Evolutionary conservation across 371 early-diverging fungal genomes (phyloP), one percentile per base, ranked within the genome.

Genomic region (Mortierella sp.): DNA sequence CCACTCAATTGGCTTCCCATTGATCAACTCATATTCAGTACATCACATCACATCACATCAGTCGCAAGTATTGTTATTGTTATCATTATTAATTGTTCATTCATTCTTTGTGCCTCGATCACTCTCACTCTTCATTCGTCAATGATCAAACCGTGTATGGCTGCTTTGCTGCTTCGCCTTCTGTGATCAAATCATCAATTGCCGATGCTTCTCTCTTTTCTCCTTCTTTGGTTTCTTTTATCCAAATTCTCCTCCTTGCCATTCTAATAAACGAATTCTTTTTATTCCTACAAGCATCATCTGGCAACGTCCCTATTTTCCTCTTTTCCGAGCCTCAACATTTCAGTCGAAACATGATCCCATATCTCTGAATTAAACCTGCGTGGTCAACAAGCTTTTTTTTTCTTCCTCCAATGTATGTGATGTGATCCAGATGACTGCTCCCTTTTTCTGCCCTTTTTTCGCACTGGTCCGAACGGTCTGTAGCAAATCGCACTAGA

Each of bases 401-500:
- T n/a, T n/a, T n/a, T n/a, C n/a, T n/a, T n/a, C n/a, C n/a, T n/a
- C n/a, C n/a, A n/a, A n/a, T n/a, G n/a, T n/a, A n/a, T n/a, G n/a
- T n/a, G 38, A 14, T 50, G 24, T 42, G 2, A 38, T 10, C 68
- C 63, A 63, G 42, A 38, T 68, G 68, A 38, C 44, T 38, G 7
- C 19, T 19, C 38, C 21, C 21, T 21, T 21, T 34, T 42, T 9
- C 24, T 10, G 19, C 21, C 38, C 28, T 19, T 34, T 31, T 31
- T 63, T 28, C 19, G 31, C 34, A 63, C 19, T 31, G 34, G 31
- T 63, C 63, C 14, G 31, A 63, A 14, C 16, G 16, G 50, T 13
- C 50, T 16, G 10, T n/a, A n/a, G 68, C 42, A 42, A 68, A 68
- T 68, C 68, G 68, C 42, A 21, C 68, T 42, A 68, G 68, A 68